Evolutionary conservation across 768 basidiomycete genomes (phyloP), one percentile per base, ranked within the genome.

Genomic region (Punctularia strigosozonata): DNA sequence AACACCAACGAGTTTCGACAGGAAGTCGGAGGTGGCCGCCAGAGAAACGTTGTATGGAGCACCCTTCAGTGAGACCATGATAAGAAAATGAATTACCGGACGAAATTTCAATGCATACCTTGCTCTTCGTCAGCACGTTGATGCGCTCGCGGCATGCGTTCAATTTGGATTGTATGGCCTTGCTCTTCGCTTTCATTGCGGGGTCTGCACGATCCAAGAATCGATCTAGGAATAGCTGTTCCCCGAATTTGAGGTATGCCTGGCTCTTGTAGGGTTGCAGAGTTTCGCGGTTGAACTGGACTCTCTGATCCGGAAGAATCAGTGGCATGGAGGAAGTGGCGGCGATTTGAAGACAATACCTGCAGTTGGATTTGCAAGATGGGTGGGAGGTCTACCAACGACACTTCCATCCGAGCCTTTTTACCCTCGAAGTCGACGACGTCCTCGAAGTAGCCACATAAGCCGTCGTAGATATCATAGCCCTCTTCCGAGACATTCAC

Each of bases 191-290:
- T 50, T 77, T 82, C 68, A 86, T 90, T 43, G 68, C 64, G 0
- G 73, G 66, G 50, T 84, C 71, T 3, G 77, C 82, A 35, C 66
- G 73, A 43, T 87, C 82, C 52, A 94, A 64, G 65, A 92, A 99
- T 12, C 95, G 80, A 57, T 95, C 91, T 74, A 98, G 77, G 52
- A 75, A 80, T 12, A 99, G 67, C 7, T 76, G 83, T 57, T 91
- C 85, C 14, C 70, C 77, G 53, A 94, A 95, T 50, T 80, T 84
- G 46, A 99, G 81, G 56, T 90, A 94, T 3, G 89, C 90, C 52
- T 99, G 94, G 4, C 87, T 90, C 58, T 99, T 99, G 66, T 86
- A 90, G 13, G 90, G 80, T 46, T 91, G 85, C 40, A 88, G 69
- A 1, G 84, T 89, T 47, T 88, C 82, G 6, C 89, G 75, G 54